Base-by-base conservation (phyloP, 805 yeast species). In the Saturnispora zaruensis region DNA sequence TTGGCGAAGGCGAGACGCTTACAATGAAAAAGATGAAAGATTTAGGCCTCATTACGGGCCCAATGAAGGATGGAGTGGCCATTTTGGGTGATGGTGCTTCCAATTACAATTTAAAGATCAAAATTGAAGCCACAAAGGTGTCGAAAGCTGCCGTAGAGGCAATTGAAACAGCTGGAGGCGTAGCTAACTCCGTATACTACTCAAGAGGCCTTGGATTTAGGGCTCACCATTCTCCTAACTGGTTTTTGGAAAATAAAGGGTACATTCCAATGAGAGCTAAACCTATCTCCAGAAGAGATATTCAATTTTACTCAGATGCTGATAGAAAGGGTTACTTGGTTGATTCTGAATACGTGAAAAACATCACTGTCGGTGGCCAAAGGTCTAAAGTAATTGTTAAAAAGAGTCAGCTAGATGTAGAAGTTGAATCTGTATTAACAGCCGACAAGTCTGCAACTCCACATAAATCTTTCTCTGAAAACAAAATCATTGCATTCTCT, bases 41-140 rank as follows among this genome's bases (percentile, higher is more conserved):
- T 44, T 66, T 78, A 42, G 91, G 97, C 0, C 67, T 87, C 32
- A 71, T 89, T 16, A 74, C 84, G 1, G 93, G 96, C 8, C 67
- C 80, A 3, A 67, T 84, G 65, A 77, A 74, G 54, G 84, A 84
- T 57, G 98, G 98, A 36, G 87, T 91, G 46, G 84, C 87, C 63
- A 69, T 93, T 21, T 73, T 91, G 51, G 95, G 85, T 4, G 76
- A 78, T 41, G 91, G 87, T 14, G 71, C 62, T 48, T 64, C 54
- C 63, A 68, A 59, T 54, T 78, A 67, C 63, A 71, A 60, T n/a
- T 70, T 80, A 20, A 85, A 90, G 34, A 68, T 90, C 50, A 76
- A 78, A 56, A 78, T 91, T 48, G 95, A 88, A 63, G 95, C 96
- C 8, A 77, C 90, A 2, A 79, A 78, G 60, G 97, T 96, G 1